Percentiles rank a stretch among this genome's conserved stretches.
These are phyloP conservation scores for Pleodorina starrii DNA, from an alignment of 139 green algal species.

Conservation along the genomic window DNA sequence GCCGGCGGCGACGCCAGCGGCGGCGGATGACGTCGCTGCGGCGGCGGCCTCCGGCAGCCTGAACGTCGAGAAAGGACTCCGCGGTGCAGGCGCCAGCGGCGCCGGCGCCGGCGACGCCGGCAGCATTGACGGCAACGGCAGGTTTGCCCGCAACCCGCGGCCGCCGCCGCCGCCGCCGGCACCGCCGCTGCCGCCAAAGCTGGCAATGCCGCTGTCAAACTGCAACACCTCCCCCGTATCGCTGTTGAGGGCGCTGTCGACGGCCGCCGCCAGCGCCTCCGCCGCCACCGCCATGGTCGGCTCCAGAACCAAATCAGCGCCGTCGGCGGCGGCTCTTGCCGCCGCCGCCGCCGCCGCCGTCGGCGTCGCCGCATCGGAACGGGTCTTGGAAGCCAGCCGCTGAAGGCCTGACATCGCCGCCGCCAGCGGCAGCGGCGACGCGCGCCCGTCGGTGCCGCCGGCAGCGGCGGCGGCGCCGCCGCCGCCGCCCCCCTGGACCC, in stretches of 20 bases:
- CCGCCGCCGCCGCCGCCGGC: neutral
- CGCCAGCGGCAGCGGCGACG: neutral
- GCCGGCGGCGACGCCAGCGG: neutral
- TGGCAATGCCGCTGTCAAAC: neutral
- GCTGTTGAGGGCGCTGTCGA: constrained; percentile 17
- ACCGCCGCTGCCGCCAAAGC: neutral
- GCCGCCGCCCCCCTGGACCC: neutral
- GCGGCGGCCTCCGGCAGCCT: neutral
- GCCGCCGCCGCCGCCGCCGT: neutral
- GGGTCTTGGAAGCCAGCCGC: too few relatives aligned
- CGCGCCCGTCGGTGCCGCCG: neutral
- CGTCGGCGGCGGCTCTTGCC: neutral
- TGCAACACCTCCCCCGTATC: neutral
- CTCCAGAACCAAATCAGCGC: neutral
- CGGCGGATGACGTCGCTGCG: neutral
- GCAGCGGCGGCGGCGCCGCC: neutral
- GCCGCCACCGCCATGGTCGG: neutral
- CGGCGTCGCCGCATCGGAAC: too few relatives aligned
- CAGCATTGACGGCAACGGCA: neutral
- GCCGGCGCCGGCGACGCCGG: neutral
- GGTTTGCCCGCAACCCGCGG: neutral
- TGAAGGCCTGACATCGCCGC: too few relatives aligned
- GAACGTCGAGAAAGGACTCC: neutral
- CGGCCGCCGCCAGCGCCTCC: constrained; percentile 28
- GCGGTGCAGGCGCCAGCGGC: neutral